phyloP scores from a whole-genome alignment of 495 filamentous ascomycete species.

The Hypoxylon rickii region DNA sequence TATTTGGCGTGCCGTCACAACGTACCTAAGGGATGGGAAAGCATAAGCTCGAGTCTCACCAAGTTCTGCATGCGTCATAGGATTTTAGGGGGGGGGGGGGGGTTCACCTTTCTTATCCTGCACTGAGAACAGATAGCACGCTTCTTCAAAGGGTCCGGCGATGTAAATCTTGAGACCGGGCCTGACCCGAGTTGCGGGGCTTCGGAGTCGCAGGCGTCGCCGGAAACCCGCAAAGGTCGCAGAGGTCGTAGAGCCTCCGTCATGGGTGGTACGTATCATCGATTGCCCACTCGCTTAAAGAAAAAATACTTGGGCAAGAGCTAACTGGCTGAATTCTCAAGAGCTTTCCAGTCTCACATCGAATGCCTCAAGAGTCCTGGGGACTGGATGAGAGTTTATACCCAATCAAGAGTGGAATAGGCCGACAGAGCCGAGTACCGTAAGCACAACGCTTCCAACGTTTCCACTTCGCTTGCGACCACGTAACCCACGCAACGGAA shows the following conservation, averaged over 20 bases:
- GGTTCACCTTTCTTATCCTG: conserved; percentile 33
- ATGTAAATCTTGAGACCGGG: conserved; percentile 9
- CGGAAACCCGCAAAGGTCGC: conserved; percentile 31
- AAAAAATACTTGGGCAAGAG: too few species aligned
- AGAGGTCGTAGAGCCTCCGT: conserved; percentile 34
- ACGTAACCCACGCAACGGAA: too few species aligned
- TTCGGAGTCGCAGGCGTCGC: conserved; percentile 6
- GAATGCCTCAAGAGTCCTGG: neutral
- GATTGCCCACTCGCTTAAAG: too few species aligned
- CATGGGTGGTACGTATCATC: conserved; percentile 25
- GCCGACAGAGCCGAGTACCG: conserved; percentile 29
- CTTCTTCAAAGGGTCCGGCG: conserved; percentile 18
- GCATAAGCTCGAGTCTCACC: neutral
- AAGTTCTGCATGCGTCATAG: too few species aligned
- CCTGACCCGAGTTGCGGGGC: conserved; percentile 4
- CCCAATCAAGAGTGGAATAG: conserved; percentile 23
- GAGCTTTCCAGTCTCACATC: conserved; percentile 3
- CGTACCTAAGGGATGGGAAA: conserved; percentile 18
- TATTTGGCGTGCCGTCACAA: conserved; percentile 30
- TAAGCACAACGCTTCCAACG: conserved; percentile 24
- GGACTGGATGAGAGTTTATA: neutral
- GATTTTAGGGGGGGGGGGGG: neutral
- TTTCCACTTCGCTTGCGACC: conserved; percentile 21
- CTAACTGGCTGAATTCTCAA: too few species aligned
- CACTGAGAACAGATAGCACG: conserved; percentile 36